Evolutionary conservation across 305 asterid genomes (phyloP), one percentile per base, ranked within the genome.

Genomic region (Fraxinus latifolia): DNA sequence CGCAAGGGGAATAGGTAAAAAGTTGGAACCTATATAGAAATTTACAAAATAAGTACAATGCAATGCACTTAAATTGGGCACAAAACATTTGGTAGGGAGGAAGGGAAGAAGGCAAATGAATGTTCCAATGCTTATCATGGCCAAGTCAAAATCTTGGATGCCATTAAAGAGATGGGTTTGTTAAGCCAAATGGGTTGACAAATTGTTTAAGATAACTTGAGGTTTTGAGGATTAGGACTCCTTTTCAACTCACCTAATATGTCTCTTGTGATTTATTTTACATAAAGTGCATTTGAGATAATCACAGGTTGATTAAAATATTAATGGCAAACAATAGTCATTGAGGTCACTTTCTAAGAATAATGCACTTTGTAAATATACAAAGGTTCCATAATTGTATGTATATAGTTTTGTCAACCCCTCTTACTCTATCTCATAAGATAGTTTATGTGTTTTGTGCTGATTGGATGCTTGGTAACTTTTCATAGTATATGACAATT

Each of bases 61-160:
- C 34, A 65, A 25, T 65, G n/a, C 34, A 25, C 72, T 3, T 65
- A 65, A 60, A 60, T 9, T 65, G 33, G 72, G 72, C 31, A 23
- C 72, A 65, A 3, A 65, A 9, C n/a, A 7, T 23, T 65, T 65
- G 33, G 72, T 62, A 62, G 14, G 23, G 33, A 8, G 34, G 15
- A 25, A 67, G 34, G 74, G 36, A 67, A 65, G 73, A 65, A 65
- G 36, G 73, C 34, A 65, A 65, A 65, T 65, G 34, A 11, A 65
- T 65, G 34, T 65, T 65, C 73, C 73, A 65, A 65, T 8, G 73
- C n/a, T 65, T 7, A 29, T 25, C n/a, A 75, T 19, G 62, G 78
- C 33, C 19, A 75, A 75, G 79, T 76, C 67, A 76, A 76, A 39
- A 21, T 44, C 67, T 76, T 76, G 79, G 79, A 76, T 76, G 11